Conservation (phyloP, 495 filamentous ascomycete species). For the Sordaria brevicollis region DNA sequence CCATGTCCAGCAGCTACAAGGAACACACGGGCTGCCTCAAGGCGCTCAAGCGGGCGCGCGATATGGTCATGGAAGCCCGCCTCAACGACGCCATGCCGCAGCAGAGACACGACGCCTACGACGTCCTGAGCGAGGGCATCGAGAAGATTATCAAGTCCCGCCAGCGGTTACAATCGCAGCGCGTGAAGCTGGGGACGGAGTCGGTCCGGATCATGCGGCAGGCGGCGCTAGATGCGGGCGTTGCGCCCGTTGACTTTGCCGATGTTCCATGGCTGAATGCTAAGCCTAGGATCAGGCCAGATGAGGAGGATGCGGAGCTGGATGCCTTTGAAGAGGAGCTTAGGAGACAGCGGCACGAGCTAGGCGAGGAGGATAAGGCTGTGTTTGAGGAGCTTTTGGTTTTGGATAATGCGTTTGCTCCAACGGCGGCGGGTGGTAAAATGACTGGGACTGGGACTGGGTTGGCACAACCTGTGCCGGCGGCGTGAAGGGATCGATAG, state of each 20-base stretch:
- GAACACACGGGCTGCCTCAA: conserved; percentile 17
- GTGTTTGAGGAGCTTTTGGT: background rate
- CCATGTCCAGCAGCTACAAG: conserved; percentile 16
- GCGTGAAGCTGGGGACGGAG: conserved; percentile 4
- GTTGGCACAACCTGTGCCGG: background rate
- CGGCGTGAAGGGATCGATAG: background rate
- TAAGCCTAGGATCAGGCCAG: background rate
- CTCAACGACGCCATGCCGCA: background rate
- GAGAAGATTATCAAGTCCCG: conserved; percentile 1
- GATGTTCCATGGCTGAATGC: conserved; percentile 12
- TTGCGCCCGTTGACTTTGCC: conserved; percentile 11
- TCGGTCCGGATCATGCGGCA: conserved; percentile 18
- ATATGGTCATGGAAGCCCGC: conserved; percentile 3
- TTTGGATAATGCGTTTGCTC: background rate
- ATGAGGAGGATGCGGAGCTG: background rate
- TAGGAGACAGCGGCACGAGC: background rate
- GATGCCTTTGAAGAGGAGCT: background rate
- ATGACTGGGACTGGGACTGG: background rate
- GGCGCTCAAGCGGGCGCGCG: conserved; percentile 22
- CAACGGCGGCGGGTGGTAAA: background rate
- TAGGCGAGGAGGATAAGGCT: background rate
- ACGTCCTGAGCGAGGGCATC: conserved; percentile 8
- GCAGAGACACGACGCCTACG: background rate
- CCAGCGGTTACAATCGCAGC: conserved; percentile 6
- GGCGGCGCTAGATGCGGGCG: conserved; percentile 11